These are phyloP conservation scores for Ceratocystis ficicola DNA, from an alignment of 2,329 filamentous ascomycete genomes.

Conservation along the genomic window DNA sequence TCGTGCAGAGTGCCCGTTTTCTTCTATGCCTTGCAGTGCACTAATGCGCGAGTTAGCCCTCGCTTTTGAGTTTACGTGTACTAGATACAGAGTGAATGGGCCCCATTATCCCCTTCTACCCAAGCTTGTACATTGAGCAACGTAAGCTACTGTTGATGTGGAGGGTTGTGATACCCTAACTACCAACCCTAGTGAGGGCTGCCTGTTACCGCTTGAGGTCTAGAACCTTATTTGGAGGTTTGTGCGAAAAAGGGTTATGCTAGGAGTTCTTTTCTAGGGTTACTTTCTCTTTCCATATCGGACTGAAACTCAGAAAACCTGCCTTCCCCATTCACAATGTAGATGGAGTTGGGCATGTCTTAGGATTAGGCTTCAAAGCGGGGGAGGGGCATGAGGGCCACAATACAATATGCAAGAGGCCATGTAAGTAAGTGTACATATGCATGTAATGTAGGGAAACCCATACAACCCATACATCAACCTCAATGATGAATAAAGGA, in stretches of 20 bases:
- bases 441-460: background rate
- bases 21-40: conserved; percentile 11
- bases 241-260: too few relatives aligned
- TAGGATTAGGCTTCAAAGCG: conserved; percentile 5
- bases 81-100: background rate
- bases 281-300: background rate
- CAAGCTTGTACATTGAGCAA: background rate
- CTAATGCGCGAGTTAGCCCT: background rate
- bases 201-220: too few relatives aligned
- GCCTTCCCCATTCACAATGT: background rate
- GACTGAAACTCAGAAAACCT: background rate
- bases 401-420: background rate
- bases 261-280: too few relatives aligned
- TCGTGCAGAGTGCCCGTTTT: conserved; percentile 20
- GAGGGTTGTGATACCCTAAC: background rate
- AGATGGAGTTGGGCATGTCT: background rate
- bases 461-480: too few relatives aligned
- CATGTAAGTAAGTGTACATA: background rate
- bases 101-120: background rate
- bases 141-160: background rate
- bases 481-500: too few relatives aligned
- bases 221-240: too few relatives aligned
- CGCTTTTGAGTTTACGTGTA: background rate
- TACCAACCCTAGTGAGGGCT: background rate
- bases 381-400: background rate